Evolutionary conservation across 257 asterid species (phyloP).

Genomic region (Paraleonurus japonicus): DNA sequence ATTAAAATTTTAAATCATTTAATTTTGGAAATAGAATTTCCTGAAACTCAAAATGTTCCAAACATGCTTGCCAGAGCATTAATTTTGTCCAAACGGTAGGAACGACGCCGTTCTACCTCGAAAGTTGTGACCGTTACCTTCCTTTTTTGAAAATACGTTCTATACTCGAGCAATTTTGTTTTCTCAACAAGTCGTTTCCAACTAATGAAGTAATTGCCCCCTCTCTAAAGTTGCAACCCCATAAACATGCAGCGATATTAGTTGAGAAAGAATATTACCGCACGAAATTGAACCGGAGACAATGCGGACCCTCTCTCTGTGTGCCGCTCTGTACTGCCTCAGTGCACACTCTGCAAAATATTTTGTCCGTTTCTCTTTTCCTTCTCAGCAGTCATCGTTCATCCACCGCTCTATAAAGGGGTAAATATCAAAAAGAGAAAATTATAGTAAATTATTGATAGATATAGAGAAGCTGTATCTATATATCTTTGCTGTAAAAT

Average conservation of each 20-base stretch:
- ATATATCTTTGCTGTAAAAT: slow-evolving; percentile 8
- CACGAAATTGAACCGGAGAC: slow-evolving; percentile 27
- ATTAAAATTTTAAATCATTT: background rate
- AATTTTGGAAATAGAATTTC: background rate
- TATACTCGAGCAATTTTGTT: background rate
- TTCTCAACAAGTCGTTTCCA: background rate
- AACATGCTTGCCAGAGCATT: background rate
- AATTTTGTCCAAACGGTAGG: background rate
- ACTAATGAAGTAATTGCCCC: background rate
- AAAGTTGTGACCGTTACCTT: slow-evolving; percentile 60
- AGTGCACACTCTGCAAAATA: slow-evolving; percentile 40
- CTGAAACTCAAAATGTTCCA: background rate
- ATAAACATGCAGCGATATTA: background rate
- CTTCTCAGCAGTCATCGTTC: slow-evolving; percentile 35
- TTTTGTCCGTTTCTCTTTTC: slow-evolving; percentile 52
- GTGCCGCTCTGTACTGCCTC: slow-evolving; percentile 39
- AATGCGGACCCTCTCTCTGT: slow-evolving; percentile 28
- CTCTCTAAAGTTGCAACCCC: background rate
- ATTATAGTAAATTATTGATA: background rate
- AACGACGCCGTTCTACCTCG: slow-evolving; percentile 58
- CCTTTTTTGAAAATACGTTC: slow-evolving; percentile 30
- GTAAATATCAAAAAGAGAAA: background rate
- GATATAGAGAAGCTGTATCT: slow-evolving; percentile 9
- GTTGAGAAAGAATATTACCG: slow-evolving; percentile 18
- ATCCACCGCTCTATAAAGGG: slow-evolving; percentile 22